Base-by-base conservation (phyloP, 768 basidiomycete genomes). In the Lyophyllum atratum region DNA sequence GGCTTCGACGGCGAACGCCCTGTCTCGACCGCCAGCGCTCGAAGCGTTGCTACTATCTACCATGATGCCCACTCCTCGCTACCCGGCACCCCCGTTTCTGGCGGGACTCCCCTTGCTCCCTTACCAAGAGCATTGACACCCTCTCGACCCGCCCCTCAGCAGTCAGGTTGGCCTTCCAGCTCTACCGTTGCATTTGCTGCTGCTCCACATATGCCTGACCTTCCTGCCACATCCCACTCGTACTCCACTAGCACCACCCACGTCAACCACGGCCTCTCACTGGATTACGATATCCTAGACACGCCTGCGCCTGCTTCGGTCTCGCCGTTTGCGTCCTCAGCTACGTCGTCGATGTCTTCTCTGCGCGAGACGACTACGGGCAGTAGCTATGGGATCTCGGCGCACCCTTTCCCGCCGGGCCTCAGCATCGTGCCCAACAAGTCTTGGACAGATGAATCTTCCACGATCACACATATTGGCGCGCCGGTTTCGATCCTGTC, bases 51-150 rank as follows among this genome's bases (percentile, higher is more conserved):
- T 28, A 87, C 86, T 0, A 62, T 86, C 2, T 90, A 85, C 61
- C 84, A 85, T 58, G 87, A 89, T 63, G 87, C 88, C 0, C 55
- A 69, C 3, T 86, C 85, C 0, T 82, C 83, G 2, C 34, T 74
- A 15, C 79, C 83, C 21, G 70, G 68, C 40, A 78, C 76, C 8
- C 77, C 77, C 6, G 63, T 72, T 21, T 56, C 55, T 14, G 33
- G 17, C 6, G 66, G 66, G 11, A 53, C 72, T 17, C 64, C 64
- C 1, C 54, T 78, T 43, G 59, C 75, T 1, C 77, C 80, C 46
- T 76, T 76, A 9, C 80, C 78, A 5, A 72, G 80, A 34, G 83
- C 81, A 9, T 49, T 81, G 54, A 81, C 83, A 2, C 81, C 82
- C 33, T 71, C 75, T 3, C 72, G 68, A 9, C 40, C 57, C n/a